Base-by-base conservation (phyloP, 306 rosid genomes). In the Cicer yamashitae region DNA sequence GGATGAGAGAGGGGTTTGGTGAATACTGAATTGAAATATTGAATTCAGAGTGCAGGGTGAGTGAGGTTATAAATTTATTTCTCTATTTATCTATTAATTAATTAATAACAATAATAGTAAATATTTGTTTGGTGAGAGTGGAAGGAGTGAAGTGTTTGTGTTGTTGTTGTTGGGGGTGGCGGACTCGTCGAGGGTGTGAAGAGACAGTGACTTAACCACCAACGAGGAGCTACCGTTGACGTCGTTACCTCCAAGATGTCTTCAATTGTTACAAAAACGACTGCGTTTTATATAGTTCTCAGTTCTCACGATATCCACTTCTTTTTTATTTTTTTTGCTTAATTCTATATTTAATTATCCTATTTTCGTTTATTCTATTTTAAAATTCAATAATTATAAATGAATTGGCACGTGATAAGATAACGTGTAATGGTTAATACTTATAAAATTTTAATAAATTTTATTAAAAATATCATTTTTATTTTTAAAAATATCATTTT, bases 111-210 rank as follows among this genome's bases (percentile, higher is more conserved):
- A 22, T 22, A 22, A 22, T 30, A 30, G 5, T 30, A 30, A 30
- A 15, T 37, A 3, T 12, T 18, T 7, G 52, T 43, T 73, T 60
- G 46, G 39, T 44, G 56, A 65, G 15, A 44, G 7, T 7, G 1
- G 71, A 66, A 67, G 6, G 38, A 43, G 61, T 15, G 50, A 2
- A 9, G 43, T 39, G 51, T 52, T 25, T 30, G 10, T 2, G 38
- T 0, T 20, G 15, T 44, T 70, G 77, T 43, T 20, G 63, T 52
- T 64, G 46, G 34, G 20, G 44, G 8, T 64, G 96, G 78, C 96
- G 92, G 97, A 88, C 98, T 91, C 91, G 86, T 89, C 98, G 96
- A 93, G 91, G 93, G 41, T 38, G 72, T 67, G 90, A 89, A 89
- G 61, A 86, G 96, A 58, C 93, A 79, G 51, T 51, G 79, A 71